These are phyloP conservation scores for Orbilia ellipsospora DNA, from an alignment of 2,329 filamentous ascomycete species.

Conservation along the genomic window DNA sequence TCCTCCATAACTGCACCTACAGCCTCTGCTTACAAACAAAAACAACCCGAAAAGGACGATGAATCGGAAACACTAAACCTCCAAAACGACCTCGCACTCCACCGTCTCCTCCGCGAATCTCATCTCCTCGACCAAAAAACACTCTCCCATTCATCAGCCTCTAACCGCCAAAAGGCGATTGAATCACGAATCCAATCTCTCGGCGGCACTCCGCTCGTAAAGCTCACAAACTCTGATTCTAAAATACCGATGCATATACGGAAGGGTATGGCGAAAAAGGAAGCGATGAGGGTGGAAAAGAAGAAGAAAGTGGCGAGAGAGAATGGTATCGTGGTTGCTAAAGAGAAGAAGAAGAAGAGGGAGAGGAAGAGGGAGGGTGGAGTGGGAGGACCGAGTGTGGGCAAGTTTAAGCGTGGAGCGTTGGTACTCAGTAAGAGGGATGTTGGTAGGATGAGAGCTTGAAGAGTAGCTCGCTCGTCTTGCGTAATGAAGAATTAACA, in stretches of 20 bases:
- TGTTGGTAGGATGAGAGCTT: conserved; percentile 75
- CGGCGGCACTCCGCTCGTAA: conserved; percentile 78
- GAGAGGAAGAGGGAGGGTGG: conserved; percentile 69
- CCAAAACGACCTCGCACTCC: conserved; percentile 80
- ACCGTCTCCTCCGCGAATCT: conserved; percentile 89
- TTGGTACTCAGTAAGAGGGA: conserved; percentile 82
- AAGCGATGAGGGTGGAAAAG: conserved; percentile 73
- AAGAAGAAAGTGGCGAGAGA: conserved; percentile 83
- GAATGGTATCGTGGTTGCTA: conserved; percentile 88
- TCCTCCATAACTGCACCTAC: background rate
- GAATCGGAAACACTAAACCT: conserved; percentile 30
- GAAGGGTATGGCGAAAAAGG: conserved; percentile 82
- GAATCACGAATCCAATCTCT: conserved; percentile 85
- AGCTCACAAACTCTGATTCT: conserved; percentile 68
- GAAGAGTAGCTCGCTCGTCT: conserved; percentile 28
- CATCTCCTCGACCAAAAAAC: conserved; percentile 77
- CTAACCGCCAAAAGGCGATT: conserved; percentile 80
- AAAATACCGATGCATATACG: conserved; percentile 90
- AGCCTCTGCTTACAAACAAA: background rate
- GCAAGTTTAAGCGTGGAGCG: conserved; percentile 81
- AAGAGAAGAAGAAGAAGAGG: conserved; percentile 63
- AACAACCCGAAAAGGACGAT: conserved; percentile 18
- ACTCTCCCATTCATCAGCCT: conserved; percentile 68
- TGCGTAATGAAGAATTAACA: background rate
- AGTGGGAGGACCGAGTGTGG: conserved; percentile 77